Conservation (phyloP, 495 filamentous ascomycete species). For the Hypomontagnella submonticulosa region DNA sequence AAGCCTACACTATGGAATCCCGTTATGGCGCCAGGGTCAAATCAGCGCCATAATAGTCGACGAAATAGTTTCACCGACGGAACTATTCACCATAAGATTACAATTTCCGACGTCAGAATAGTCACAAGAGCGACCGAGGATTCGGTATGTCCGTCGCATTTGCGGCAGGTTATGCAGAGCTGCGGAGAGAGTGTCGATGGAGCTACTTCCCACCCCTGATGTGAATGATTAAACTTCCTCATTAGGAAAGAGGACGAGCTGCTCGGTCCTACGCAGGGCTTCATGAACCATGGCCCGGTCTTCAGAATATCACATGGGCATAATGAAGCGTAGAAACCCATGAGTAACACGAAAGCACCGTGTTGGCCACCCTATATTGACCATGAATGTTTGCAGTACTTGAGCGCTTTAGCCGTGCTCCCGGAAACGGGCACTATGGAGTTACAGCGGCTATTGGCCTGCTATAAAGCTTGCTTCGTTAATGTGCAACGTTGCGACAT, state of each 20-base stretch:
- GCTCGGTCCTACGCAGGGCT: conserved; percentile 12
- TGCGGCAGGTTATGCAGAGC: conserved; percentile 3
- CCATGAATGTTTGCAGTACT: conserved; percentile 3
- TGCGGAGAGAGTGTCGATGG: conserved; percentile 5
- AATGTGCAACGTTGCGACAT: conserved; percentile 32
- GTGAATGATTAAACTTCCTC: conserved; percentile 12
- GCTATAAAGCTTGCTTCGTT: conserved; percentile 34
- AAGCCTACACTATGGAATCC: background rate
- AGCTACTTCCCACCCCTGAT: conserved; percentile 4
- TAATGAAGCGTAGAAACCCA: background rate
- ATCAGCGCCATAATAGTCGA: background rate
- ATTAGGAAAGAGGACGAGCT: conserved; percentile 27
- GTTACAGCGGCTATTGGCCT: conserved; percentile 29
- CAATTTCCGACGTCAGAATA: background rate
- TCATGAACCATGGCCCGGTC: background rate
- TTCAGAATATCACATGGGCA: conserved; percentile 7
- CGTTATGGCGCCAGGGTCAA: background rate
- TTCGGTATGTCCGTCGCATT: conserved; percentile 12
- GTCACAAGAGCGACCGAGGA: background rate
- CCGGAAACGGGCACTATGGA: conserved; percentile 37
- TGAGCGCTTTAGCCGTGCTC: conserved; percentile 35
- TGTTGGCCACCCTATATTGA: conserved; percentile 19
- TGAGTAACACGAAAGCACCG: conserved; percentile 9
- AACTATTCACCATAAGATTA: background rate
- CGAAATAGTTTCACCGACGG: conserved; percentile 5